A percentile compares a stretch with the other conserved stretches of the same genome.
phyloP scores from a whole-genome alignment of 805 yeast species.

The Metschnikowia picachoensis region DNA sequence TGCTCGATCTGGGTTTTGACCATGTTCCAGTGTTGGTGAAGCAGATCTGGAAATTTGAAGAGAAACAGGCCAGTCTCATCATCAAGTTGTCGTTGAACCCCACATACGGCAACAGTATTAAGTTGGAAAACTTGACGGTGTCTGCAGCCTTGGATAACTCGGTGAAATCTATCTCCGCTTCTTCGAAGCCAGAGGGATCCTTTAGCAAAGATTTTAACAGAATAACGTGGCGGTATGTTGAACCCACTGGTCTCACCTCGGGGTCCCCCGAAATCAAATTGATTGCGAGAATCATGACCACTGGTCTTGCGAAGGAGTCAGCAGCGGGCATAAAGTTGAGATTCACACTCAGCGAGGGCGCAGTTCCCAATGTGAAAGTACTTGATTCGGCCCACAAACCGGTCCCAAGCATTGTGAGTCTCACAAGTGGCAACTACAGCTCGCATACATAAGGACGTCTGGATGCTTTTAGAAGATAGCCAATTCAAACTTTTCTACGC shows the following conservation, averaged over 20 bases:
- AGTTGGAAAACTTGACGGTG: constrained; percentile 56
- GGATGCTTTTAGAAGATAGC: not conserved
- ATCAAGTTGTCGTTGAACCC: constrained; percentile 61
- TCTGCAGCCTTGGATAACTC: constrained; percentile 57
- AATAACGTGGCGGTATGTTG: constrained; percentile 73
- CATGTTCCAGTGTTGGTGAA: constrained; percentile 64
- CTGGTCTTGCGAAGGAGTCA: constrained; percentile 65
- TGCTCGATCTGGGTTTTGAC: constrained; percentile 42
- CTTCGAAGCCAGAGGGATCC: constrained; percentile 88
- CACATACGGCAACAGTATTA: constrained; percentile 36
- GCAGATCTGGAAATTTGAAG: constrained; percentile 90
- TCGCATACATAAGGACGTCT: constrained; percentile 20
- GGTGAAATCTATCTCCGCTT: constrained; percentile 65
- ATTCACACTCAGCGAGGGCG: constrained; percentile 48
- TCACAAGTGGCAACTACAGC: constrained; percentile 48
- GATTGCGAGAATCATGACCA: constrained; percentile 83
- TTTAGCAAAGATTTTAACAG: constrained; percentile 83
- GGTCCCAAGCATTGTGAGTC: constrained; percentile 45
- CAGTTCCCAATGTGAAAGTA: constrained; percentile 40
- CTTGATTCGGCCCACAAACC: constrained; percentile 26
- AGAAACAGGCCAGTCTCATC: constrained; percentile 80
- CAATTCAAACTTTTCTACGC: not conserved
- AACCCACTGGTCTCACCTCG: constrained; percentile 45
- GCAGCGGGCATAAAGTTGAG: constrained; percentile 70
- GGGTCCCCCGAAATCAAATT: constrained; percentile 46